Evolutionary conservation across 2,329 filamentous ascomycete genomes (phyloP).

Genomic region (Aureobasidium musti): DNA sequence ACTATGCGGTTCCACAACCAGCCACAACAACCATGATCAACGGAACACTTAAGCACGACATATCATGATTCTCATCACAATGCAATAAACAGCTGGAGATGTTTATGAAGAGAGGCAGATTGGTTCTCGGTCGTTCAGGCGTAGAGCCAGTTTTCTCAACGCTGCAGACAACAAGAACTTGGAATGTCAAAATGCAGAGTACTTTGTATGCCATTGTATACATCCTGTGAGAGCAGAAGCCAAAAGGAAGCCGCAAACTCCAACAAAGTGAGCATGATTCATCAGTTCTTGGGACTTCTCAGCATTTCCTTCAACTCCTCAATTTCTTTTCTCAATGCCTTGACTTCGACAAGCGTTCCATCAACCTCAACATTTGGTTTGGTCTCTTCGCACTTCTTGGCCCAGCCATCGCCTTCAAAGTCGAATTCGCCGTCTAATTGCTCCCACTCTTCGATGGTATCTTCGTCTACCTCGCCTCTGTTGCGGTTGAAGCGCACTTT

Average conservation of each 20-base stretch:
- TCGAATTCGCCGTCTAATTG: constrained; percentile 71
- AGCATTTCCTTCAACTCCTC: constrained; percentile 49
- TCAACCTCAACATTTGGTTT: constrained; percentile 83
- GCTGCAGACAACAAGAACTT: neutral
- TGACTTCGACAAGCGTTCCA: constrained; percentile 66
- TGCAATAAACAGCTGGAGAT: neutral
- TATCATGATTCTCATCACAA: no score
- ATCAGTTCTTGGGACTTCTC: constrained; percentile 35
- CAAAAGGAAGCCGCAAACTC: no score
- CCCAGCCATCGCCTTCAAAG: constrained; percentile 83
- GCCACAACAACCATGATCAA: no score
- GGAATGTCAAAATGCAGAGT: neutral
- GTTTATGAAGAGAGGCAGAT: neutral
- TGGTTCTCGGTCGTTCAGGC: neutral
- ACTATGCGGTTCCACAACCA: no score
- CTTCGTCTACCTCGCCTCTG: constrained; percentile 85
- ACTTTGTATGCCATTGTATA: neutral
- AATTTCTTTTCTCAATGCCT: constrained; percentile 49
- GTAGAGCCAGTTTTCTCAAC: neutral
- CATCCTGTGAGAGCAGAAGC: neutral
- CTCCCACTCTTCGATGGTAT: constrained; percentile 90
- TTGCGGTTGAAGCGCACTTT: constrained; percentile 72
- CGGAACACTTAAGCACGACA: no score
- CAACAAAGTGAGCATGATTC: neutral
- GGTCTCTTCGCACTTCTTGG: constrained; percentile 71